Evolutionary conservation across 257 asterid species (phyloP), one percentile per base, ranked within the genome.

Genomic region (Mentha longifolia): DNA sequence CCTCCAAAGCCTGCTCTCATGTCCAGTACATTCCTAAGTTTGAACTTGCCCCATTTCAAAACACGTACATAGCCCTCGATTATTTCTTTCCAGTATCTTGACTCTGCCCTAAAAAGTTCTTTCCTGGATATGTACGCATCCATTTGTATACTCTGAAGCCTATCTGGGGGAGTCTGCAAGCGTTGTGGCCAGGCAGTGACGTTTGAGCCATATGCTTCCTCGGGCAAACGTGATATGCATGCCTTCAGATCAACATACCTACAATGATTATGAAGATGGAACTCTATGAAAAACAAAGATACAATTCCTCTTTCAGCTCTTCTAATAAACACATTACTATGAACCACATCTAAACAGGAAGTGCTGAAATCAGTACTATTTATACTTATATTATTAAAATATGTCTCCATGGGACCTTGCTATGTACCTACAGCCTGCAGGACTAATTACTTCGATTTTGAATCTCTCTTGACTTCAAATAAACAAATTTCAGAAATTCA

Each of bases 1-100:
- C 99, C 97, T 80, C 99, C 99, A 67, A 85, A 94, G 66, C 97
- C 97, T 57, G 99, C 99, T 85, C 87, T 86, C 99, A 94, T 94
- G 87, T 89, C 99, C 88, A 91, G 61, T 65, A 94, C 99, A 80
- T 94, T 94, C 80, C 99, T 84, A 54, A 86, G 68, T 76, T 87
- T 83, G 74, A 25, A 77, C 56, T 81, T 71, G 30, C 90, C 84
- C 97, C 97, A 91, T 33, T 74, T 85, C 39, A 87, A 70, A 46
- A 54, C 89, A 7, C 86, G 87, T 35, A 94, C 86, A 77, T 81
- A 87, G 74, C 96, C 74, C 25, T 55, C 85, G 30, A 94, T 78
- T 70, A 89, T 86, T 87, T 89, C 96, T 68, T 79, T 83, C 97
- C 99, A 94, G 72, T 86, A 94, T 71, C 79, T 87, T 35, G 90